Evolutionary conservation across 495 filamentous ascomycete genomes (phyloP), one percentile per base, ranked within the genome.

Genomic region (Lepraria neglecta): DNA sequence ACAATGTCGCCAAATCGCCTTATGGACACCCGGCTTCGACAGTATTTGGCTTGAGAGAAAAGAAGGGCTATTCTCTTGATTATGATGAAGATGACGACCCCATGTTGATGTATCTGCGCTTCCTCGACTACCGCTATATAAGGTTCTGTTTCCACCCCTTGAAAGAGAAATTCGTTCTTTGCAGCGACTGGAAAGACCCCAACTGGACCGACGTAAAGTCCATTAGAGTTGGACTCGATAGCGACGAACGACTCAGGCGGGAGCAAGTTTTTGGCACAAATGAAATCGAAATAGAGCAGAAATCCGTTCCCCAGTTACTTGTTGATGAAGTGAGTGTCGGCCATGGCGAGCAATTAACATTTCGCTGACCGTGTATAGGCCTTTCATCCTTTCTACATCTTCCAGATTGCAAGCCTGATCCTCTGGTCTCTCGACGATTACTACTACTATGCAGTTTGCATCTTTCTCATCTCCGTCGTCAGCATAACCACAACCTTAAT

Each of bases 361-460:
- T 15, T 56, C 47, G 43, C 56, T 50, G 35, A 59, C 11, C 33
- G 17, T 45, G 10, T 17, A 15, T 64, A 94, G 87, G 90, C 87
- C 4, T 90, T 99, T 70, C 94, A 97, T 69, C 95, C 95, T 3
- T 97, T 99, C 75, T 99, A 97, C 69, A 86, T 97, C 42, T 99
- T 99, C 73, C 95, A 99, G 71, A 85, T 99, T 67, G 92, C 90
- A 38, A 97, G 95, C 76, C 76, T 99, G 59, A 71, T 94, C 51
- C 85, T 99, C 5, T 99, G 95, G 95, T 95, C 92, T 17, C 63
- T 96, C 33, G 95, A 99, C 68, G 77, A 92, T 65, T 99, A 99
- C 68, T 97, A 96, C 67, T 97, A 97, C 70, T 99, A 99, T 77
- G 95, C 95, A 35, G 79, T 83, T 33, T 96, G 92, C 71, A 99